Evolutionary conservation across 805 yeast genomes (phyloP), one percentile per base, ranked within the genome.

Genomic region (Saturnispora mendoncae): DNA sequence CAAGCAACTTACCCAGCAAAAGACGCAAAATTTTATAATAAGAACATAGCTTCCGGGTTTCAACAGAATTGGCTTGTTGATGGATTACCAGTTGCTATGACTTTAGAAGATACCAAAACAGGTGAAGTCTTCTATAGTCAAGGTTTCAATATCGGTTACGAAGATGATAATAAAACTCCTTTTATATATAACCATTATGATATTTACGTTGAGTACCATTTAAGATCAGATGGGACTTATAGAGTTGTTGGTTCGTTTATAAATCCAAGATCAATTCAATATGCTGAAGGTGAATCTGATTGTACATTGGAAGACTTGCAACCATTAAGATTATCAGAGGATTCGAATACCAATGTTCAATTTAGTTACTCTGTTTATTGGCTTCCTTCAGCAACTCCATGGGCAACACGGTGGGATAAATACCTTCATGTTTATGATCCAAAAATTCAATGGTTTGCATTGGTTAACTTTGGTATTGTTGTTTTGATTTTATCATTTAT

Each of bases 321-420:
- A 1, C 73, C 75, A 5, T 68, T 83, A 25, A 51, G 52, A 3
- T 67, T 85, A 51, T 65, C 63, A 38, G 71, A 71, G 37, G 71
- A 69, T 17, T 57, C 56, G 12, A 77, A 71, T 27, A 71, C 79
- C 5, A 57, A 60, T 1, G 94, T 90, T n/a, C 57, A 69, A 15
- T 92, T 77, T 65, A 75, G 95, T n/a, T 92, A 92, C 62, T 79
- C 92, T 2, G 92, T 90, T 15, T 65, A 58, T 27, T 92, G 90
- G 70, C 59, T 64, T 17, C 73, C 72, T 41, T 80, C 90, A 7
- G 69, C 67, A 5, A 84, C 92, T 2, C 76, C 78, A 4, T 92
- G 97, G 97, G 97, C 97, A 26, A 90, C 97, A 2, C 79, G 98
- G 66, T 92, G 98, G 98, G 98, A 92, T 62, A 85, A 86, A 62